Evolutionary conservation across 2,329 filamentous ascomycete genomes (phyloP), one percentile per base, ranked within the genome.

Genomic region (Aspergillus pseudonomiae): DNA sequence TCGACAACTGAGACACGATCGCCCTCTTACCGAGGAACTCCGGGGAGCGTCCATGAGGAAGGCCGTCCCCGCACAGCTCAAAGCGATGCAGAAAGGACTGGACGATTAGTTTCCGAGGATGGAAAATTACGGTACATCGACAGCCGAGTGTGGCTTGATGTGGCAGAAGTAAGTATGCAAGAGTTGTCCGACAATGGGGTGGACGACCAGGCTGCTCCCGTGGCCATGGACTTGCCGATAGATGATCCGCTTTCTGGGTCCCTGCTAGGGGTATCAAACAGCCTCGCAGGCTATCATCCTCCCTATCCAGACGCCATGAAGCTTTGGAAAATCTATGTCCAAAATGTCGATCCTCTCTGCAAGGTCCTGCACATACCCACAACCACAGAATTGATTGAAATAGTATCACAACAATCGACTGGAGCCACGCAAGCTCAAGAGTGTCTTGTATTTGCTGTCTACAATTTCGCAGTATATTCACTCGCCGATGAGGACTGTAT

Each of bases 291-390:
- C 65, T 53, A 68, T 70, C 74, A 77, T 50, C 75, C 74, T 4
- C 62, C 58, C 7, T 55, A 69, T 16, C 62, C 66, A 21, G 61
- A 70, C 39, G 85, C 91, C 30, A 88, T 91, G 70, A 84, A 84
- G 57, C 82, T 94, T 6, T 94, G 91, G 91, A 89, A 93, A 73
- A 81, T 87, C 10, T 93, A 89, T 67, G 79, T 93, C 6, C 88
- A 92, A 56, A 88, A 91, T 65, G 88, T 94, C 61, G 91, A 94
- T 70, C 91, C 91, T 0, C 75, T 93, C 53, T 86, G 88, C 68
- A 94, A 93, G 73, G 71, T 88, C 53, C 87, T 92, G 28, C 91
- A 94, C 72, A 85, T 89, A 1, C 91, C 91, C 0, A 88, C 88
- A 0, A 76, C 92, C 4, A 88, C 93, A 70, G 84, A 85, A 2